phyloP scores from a whole-genome alignment of 306 rosid species.

The Elaeagnus macrophylla region DNA sequence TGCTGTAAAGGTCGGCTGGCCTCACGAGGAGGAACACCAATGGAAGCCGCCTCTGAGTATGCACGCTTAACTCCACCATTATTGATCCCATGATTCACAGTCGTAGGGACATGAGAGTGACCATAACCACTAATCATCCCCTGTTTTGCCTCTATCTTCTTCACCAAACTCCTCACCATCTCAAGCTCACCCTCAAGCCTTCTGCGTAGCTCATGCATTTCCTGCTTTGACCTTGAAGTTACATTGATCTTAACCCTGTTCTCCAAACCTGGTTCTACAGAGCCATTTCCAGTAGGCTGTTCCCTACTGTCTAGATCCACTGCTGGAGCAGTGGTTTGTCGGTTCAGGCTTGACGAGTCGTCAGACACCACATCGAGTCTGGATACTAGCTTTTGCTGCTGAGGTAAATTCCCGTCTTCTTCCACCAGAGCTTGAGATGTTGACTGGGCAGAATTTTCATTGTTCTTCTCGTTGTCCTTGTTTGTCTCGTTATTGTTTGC shows the following conservation, averaged over 20 bases:
- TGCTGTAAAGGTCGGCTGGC: constrained; percentile 56
- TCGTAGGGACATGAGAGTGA: constrained; percentile 21
- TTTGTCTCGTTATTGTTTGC: neutral
- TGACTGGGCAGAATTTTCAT: constrained; percentile 19
- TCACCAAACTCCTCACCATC: constrained; percentile 53
- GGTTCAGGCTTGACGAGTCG: constrained; percentile 40
- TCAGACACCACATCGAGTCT: constrained; percentile 35
- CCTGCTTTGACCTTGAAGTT: constrained; percentile 47
- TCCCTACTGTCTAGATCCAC: constrained; percentile 21
- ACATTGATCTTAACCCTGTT: constrained; percentile 33
- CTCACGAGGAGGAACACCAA: constrained; percentile 40
- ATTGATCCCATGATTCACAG: constrained; percentile 19
- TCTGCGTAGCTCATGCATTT: constrained; percentile 42
- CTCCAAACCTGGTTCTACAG: constrained; percentile 18
- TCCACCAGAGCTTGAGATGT: constrained; percentile 1
- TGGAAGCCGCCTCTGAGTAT: constrained; percentile 62
- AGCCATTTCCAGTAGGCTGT: constrained; percentile 40
- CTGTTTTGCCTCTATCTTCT: constrained; percentile 72
- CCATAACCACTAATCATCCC: constrained; percentile 41
- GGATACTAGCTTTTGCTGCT: constrained; percentile 14
- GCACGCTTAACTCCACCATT: constrained; percentile 46
- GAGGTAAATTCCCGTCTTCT: constrained; percentile 36
- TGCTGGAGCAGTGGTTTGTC: constrained; percentile 21
- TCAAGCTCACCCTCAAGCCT: constrained; percentile 67
- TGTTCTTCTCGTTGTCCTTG: constrained; percentile 8